Base-by-base conservation (phyloP, 2,329 filamentous ascomycete genomes). In the Dichotomopilus funicola region DNA sequence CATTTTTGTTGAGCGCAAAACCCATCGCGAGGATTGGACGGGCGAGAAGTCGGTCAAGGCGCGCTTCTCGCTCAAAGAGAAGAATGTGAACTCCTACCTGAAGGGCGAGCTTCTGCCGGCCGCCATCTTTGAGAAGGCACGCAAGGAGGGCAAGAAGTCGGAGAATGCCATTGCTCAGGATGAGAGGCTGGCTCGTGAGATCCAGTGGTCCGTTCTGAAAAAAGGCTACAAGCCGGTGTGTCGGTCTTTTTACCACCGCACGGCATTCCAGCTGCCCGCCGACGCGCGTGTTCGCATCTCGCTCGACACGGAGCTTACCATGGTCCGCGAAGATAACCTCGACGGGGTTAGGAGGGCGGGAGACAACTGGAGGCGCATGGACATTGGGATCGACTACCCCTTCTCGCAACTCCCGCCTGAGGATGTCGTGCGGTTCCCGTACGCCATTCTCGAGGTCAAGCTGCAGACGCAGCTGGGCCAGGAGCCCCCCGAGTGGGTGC, bases 11-110 rank as follows among this genome's bases (percentile, higher is more conserved):
- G 94, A 99, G 76, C 84, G 94, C 60, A 99, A 99, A 75, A 99
- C 94, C 0, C 94, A 99, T 75, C 87, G 94, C 41, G 94, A 99
- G 72, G 94, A 99, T 71, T 99, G 94, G 94, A 99, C 94, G 0
- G 94, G 94, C 56, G 94, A 99, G 71, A 96, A 97, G 75, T 97
- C 92, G 1, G 94, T 99, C 73, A 99, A 99, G 76, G 92, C 94
- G 44, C 88, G 94, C 44, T 99, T 99, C 68, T 81, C 88, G 7
- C 79, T 94, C 61, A 97, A 99, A 76, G 94, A 99, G 75, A 99
- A 99, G 79, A 89, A 96, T 60, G 87, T 99, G 67, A 97, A 97
- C 67, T 81, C 89, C 11, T 99, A 91, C 70, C 76, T 99, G 72
- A 79, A 80, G 50, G 94, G 94, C 53, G 85, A 91, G 64, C 79